Evolutionary conservation across 306 rosid species (phyloP).

Genomic region (Luffa aegyptiaca): DNA sequence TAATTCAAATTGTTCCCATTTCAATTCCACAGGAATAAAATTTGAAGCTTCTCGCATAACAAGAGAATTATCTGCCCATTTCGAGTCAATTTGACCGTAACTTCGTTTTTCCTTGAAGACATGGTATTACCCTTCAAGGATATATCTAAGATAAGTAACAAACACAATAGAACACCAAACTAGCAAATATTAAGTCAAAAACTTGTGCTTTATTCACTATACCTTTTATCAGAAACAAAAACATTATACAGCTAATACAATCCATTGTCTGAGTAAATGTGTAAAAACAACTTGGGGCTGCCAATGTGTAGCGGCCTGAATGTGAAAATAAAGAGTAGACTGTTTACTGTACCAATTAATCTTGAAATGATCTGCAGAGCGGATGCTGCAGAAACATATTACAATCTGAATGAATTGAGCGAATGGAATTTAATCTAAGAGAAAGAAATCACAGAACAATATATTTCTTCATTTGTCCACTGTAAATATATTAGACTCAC

Average conservation of each 20-base stretch:
- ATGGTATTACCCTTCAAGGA: background rate
- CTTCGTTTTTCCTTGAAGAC: background rate
- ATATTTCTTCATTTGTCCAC: background rate
- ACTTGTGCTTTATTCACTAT: constrained; percentile 12
- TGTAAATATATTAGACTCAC: constrained; percentile 10
- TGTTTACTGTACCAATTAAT: constrained; percentile 14
- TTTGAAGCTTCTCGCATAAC: background rate
- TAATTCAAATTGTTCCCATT: background rate
- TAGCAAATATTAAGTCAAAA: background rate
- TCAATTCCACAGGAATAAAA: background rate
- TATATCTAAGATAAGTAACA: background rate
- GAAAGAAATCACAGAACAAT: background rate
- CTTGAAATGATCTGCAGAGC: constrained; percentile 4
- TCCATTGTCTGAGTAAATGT: constrained; percentile 10
- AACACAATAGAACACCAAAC: background rate
- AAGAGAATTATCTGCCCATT: background rate
- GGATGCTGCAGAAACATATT: background rate
- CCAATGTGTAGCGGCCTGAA: constrained; percentile 5
- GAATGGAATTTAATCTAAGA: constrained; percentile 6
- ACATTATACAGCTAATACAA: constrained; percentile 12
- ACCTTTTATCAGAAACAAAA: constrained; percentile 4
- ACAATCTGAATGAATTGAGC: constrained; percentile 8
- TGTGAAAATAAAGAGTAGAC: constrained; percentile 9
- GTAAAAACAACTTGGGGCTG: constrained; percentile 4
- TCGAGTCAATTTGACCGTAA: background rate